These are phyloP conservation scores for Phytophthora parvispora DNA, from an alignment of 352 stramenopile species.

Conservation along the genomic window DNA sequence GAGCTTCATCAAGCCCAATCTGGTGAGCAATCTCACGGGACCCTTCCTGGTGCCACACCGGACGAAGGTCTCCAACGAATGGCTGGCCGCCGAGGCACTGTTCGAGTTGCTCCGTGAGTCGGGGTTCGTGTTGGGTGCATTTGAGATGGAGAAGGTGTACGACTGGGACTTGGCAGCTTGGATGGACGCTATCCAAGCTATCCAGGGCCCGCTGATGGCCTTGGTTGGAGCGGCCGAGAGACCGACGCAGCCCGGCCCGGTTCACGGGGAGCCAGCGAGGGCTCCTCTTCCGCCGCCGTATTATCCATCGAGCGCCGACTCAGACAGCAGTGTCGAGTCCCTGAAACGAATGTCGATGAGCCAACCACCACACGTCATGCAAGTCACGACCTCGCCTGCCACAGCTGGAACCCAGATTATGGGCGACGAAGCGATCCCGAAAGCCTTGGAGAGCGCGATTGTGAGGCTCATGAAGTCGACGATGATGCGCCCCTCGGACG, in stretches of 20 bases:
- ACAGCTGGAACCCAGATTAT: not conserved
- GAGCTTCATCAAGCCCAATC: not conserved
- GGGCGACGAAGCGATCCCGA: not conserved
- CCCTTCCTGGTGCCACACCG: not conserved
- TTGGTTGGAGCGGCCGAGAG: not conserved
- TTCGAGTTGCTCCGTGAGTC: not conserved
- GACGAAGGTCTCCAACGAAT: not conserved
- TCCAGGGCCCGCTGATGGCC: not conserved
- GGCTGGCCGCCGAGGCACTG: not conserved
- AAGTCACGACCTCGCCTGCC: not conserved
- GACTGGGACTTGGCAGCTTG: constrained; percentile 8
- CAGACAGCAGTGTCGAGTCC: constrained; percentile 7
- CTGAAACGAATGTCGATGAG: not conserved
- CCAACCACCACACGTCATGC: not conserved
- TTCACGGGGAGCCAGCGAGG: no score
- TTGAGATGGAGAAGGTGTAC: constrained; percentile 19
- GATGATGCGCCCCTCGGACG: not conserved
- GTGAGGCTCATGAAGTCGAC: not conserved
- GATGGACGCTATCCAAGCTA: not conserved
- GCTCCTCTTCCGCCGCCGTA: not conserved
- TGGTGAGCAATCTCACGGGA: not conserved
- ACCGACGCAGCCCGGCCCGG: not conserved
- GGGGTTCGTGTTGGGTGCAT: not conserved
- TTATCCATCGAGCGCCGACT: not conserved
- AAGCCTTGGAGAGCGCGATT: constrained; percentile 1